Evolutionary conservation across 768 basidiomycete species (phyloP).

Genomic region (Lentinula boryana): DNA sequence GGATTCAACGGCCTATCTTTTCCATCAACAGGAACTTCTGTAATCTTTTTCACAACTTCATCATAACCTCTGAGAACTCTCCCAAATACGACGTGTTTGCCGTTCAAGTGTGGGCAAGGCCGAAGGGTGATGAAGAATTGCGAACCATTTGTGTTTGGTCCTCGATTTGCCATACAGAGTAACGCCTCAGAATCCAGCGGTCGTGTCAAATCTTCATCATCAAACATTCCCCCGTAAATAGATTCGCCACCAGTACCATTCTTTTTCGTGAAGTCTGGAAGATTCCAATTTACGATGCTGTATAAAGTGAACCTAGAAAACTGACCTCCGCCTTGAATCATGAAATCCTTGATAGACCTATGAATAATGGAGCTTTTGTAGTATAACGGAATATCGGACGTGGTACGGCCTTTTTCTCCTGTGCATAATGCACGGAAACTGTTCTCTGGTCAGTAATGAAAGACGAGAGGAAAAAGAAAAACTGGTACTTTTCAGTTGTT

Average conservation of each 20-base stretch:
- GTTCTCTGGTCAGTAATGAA: constrained; percentile 3
- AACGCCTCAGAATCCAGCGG: constrained; percentile 66
- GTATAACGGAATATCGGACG: constrained; percentile 61
- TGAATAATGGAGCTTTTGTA: constrained; percentile 81
- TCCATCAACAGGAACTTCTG: constrained; percentile 61
- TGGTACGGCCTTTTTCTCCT: constrained; percentile 74
- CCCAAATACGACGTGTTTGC: constrained; percentile 56
- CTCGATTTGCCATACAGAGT: constrained; percentile 88
- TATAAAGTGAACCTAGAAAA: background rate
- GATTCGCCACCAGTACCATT: constrained; percentile 81
- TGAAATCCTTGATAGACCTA: constrained; percentile 71
- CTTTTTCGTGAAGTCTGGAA: constrained; percentile 66
- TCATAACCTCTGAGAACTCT: constrained; percentile 55
- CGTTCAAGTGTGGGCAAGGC: constrained; percentile 63
- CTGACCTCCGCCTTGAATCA: constrained; percentile 75
- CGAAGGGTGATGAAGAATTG: constrained; percentile 85
- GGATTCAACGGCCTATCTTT: constrained; percentile 69
- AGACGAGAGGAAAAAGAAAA: background rate
- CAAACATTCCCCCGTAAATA: constrained; percentile 71
- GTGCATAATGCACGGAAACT: constrained; percentile 87
- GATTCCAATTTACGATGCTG: constrained; percentile 1
- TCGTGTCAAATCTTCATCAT: constrained; percentile 68
- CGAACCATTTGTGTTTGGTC: constrained; percentile 78
- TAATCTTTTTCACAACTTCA: constrained; percentile 52
- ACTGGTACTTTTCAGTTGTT: constrained; percentile 69